Percentiles rank a stretch among this genome's conserved stretches.
phyloP scores from a whole-genome alignment of 78 protist genomes.

The Guillardia theta region DNA sequence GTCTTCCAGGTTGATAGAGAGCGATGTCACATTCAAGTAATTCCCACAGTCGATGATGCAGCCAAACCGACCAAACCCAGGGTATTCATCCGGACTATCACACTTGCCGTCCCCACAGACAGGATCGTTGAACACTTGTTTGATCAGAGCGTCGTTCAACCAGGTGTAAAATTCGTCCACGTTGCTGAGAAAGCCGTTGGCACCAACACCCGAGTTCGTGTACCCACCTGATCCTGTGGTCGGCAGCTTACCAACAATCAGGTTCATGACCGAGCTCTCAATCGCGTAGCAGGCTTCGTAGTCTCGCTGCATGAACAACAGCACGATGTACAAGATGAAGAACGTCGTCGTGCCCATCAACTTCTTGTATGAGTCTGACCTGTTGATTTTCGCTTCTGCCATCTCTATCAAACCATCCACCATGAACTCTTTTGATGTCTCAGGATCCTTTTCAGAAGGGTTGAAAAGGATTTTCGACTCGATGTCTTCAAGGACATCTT shows the following conservation, averaged over 20 bases:
- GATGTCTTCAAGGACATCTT: too few species aligned
- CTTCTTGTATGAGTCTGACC: background rate
- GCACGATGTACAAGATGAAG: background rate
- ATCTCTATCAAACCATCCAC: background rate
- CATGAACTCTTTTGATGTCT: too few species aligned
- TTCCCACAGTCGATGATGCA: background rate
- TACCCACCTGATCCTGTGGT: background rate
- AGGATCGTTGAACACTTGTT: background rate
- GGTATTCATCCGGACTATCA: background rate
- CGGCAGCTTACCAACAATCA: background rate
- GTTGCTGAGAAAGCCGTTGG: background rate
- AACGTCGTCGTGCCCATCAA: background rate
- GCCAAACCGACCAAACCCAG: slow-evolving; percentile 2
- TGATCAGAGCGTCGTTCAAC: background rate
- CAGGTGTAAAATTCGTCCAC: background rate
- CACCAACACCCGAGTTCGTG: background rate
- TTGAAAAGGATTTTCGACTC: too few species aligned
- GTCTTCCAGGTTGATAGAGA: background rate
- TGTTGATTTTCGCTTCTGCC: background rate
- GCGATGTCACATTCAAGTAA: background rate
- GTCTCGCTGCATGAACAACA: background rate
- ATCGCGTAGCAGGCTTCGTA: background rate
- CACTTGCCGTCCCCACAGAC: background rate
- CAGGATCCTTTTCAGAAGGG: too few species aligned
- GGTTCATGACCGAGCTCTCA: background rate